Base-by-base conservation (phyloP, 1,284 basidiomycete species). In the Coniferiporia weirii region DNA sequence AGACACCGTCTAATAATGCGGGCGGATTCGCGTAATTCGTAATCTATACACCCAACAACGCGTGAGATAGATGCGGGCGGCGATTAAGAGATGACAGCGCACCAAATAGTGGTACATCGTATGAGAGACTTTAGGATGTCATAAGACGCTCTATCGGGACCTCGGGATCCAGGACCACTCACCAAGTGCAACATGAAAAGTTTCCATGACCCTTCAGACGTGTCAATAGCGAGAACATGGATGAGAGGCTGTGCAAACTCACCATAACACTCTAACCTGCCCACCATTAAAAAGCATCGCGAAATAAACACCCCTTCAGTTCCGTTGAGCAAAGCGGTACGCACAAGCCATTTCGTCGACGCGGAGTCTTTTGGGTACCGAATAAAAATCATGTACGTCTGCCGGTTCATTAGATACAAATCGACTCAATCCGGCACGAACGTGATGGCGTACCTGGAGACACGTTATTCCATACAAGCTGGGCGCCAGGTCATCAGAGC, bases 101-200 rank as follows among this genome's bases (percentile, higher is more conserved):
- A 77, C 76, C 47, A 78, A 71, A 60, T 76, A 78, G 56, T 68
- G 63, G 63, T 78, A 71, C 62, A 77, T 67, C 5, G 71, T 62
- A 65, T 78, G 74, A 49, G 72, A 73, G 70, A 77, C 76, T 78
- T 60, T 10, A 46, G 20, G 9, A 20, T 9, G 32, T 12, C 51
- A 20, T 54, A 47, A 44, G 22, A 4, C 15, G 34, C 38, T 43
- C 12, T 27, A 9, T 22, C 38, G 12, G 32, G 50, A 27, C 47
- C 7, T 32, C 58, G 56, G 36, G 17, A 56, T 4, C 36, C 35
- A 9, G 20, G 15, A 52, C 36, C n/a, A 54, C 76, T 54, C 56
- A 77, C 76, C 74, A 48, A 79, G 67, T 38, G 70, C 67, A 22
- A 75, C 68, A 64, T 78, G 76, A 5, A 75, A 44, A 0, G 76